Percentiles rank a stretch among this genome's conserved stretches.
Conservation (phyloP, 371 early-diverging fungal species). For the Mucor sp. region DNA sequence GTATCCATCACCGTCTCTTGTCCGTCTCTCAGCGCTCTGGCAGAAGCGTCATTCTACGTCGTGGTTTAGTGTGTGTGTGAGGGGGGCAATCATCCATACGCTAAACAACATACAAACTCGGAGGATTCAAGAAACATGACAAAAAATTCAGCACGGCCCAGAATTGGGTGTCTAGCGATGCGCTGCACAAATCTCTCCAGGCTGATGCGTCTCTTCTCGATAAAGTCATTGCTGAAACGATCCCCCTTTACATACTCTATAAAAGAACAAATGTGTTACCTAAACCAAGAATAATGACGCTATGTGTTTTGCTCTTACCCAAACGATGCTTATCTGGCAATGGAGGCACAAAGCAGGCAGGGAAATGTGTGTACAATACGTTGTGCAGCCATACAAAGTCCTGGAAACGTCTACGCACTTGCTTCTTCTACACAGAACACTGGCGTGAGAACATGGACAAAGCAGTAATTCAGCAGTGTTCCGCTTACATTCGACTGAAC, state of each 20-base stretch:
- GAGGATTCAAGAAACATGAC: conserved; percentile 80
- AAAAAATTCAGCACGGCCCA: conserved; percentile 71
- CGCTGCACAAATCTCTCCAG: conserved; percentile 82
- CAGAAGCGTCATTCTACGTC: conserved; percentile 56
- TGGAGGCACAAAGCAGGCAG: conserved; percentile 88
- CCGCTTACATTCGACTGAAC: conserved; percentile 69
- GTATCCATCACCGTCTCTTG: conserved; percentile 80
- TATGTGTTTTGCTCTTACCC: conserved; percentile 48
- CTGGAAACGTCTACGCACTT: conserved; percentile 86
- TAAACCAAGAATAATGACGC: background rate
- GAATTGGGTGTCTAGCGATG: conserved; percentile 85
- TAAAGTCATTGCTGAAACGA: conserved; percentile 89
- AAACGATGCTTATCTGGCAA: conserved; percentile 91
- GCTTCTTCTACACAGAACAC: conserved; percentile 13
- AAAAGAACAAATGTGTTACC: background rate
- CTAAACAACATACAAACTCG: conserved; percentile 62
- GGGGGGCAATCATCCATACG: background rate
- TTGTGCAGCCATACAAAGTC: conserved; percentile 93
- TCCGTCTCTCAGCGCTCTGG: conserved; percentile 49
- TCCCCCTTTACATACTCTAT: conserved; percentile 94
- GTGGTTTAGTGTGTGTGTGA: background rate
- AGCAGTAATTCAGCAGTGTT: background rate
- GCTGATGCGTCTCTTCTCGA: conserved; percentile 78
- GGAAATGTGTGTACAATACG: conserved; percentile 70
- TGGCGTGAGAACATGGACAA: background rate